Conservation (phyloP, 768 basidiomycete species). For the Nevesoporus exiguus region DNA sequence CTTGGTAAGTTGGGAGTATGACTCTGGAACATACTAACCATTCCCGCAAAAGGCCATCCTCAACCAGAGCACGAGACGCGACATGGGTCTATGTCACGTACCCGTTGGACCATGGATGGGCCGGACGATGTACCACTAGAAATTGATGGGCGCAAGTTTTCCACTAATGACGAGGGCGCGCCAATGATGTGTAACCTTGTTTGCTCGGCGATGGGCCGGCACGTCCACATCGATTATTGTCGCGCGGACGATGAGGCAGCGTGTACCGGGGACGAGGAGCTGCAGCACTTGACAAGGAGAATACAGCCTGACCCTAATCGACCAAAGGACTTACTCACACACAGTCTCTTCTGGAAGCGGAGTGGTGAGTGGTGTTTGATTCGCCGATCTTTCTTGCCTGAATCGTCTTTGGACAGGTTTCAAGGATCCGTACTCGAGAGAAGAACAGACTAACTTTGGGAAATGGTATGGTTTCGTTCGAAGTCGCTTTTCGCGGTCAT, state of each 20-base stretch:
- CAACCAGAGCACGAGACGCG: conserved; percentile 61
- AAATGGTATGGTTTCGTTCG: conserved; percentile 43
- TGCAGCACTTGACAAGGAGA: conserved; percentile 43
- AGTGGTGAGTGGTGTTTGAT: conserved; percentile 36
- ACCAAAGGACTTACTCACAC: conserved; percentile 53
- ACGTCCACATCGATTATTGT: conserved; percentile 56
- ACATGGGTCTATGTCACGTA: conserved; percentile 61
- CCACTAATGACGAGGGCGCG: conserved; percentile 51
- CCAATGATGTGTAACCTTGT: conserved; percentile 62
- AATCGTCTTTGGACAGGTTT: conserved; percentile 38
- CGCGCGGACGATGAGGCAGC: conserved; percentile 34
- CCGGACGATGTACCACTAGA: conserved; percentile 49
- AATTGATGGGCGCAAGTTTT: conserved; percentile 54
- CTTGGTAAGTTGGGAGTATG: conserved; percentile 36
- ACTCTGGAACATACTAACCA: neutral
- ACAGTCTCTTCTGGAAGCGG: conserved; percentile 55
- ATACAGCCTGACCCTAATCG: conserved; percentile 45
- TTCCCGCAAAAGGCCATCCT: conserved; percentile 42
- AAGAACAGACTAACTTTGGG: conserved; percentile 50
- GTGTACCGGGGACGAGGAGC: conserved; percentile 41
- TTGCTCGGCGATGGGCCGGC: conserved; percentile 53
- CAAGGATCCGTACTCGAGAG: conserved; percentile 61
- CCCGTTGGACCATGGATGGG: conserved; percentile 55
- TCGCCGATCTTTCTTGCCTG: neutral
- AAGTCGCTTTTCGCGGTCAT: neutral